Evolutionary conservation across 176 grass and related monocot genomes (phyloP), one percentile per base, ranked within the genome.

Genomic region (Areca catechu): DNA sequence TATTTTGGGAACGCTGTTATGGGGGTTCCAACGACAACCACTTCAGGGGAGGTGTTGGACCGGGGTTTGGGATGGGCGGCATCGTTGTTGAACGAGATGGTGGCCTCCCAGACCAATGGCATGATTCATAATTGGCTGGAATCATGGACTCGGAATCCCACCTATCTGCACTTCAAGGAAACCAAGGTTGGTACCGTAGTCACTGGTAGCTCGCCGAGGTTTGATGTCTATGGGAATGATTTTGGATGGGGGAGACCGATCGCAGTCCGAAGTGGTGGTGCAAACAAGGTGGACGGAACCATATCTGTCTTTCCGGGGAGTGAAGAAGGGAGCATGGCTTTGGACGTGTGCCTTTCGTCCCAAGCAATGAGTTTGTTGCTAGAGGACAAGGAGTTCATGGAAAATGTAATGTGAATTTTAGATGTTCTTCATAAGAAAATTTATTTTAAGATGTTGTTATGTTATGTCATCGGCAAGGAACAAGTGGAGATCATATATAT

Each of bases 1-100:
- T 98, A 98, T 75, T 92, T 98, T 67, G n/a, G 93, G 93, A 92
- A 89, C 77, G 84, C 93, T 19, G 88, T 89, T 77, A 88, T 92
- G 69, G 92, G 88, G 78, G 72, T 80, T 25, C 62, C 68, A 15
- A 98, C 93, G 19, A 66, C 54, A 49, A 76, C 88, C 7, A 73
- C 76, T 3, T 87, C 92, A 63, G 67, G 56, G 4, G 93, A 98
- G 58, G 81, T 98, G 27, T 71, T 60, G 16, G 47, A 57, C 14
- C 67, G 71, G 61, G 87, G 85, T 62, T 76, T 92, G 5, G 29
- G 52, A 16, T 89, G 78, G 78, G 87, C 82, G 49, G 87, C 93
- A 4, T 60, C 17, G 0, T 72, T 65, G 48, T 82, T 98, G 58
- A 63, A 98, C 65, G 64, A 68, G 61, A 83, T 49, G 74, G 72